Base-by-base conservation (phyloP, 2,329 filamentous ascomycete genomes). In the Aaosphaeria pasadenensis region DNA sequence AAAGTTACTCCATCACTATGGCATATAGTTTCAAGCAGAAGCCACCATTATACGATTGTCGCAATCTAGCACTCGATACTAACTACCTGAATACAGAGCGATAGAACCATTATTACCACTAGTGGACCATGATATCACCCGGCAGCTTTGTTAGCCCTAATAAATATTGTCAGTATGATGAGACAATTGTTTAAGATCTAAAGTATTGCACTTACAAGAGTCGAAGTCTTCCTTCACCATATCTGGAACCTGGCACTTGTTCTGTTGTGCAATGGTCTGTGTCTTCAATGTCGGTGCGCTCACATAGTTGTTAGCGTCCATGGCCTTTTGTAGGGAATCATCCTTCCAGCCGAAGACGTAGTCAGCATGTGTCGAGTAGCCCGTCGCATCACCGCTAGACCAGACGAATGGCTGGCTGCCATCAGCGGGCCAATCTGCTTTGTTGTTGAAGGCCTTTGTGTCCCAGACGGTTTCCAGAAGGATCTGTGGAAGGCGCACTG, bases 281-380 rank as follows among this genome's bases (percentile, higher is more conserved):
- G 62, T 67, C 53, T 64, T 66, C 7, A 68, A 43, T 45, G 53
- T 64, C 38, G 60, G 59, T 32, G 62, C 59, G 33, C 40, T 45
- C 17, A 66, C 63, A 51, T 66, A 66, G 4, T 55, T 62, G 40
- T 65, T 56, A 6, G 46, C 56, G 52, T 68, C 59, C 53, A 68
- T 56, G 11, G 57, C 56, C 46, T 60, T 59, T 49, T 66, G 61
- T 29, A 66, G 46, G 31, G 50, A 54, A 51, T 66, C 55, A 17
- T 57, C 61, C 47, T 66, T 62, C 62, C 63, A 67, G 5, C 63
- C 63, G 45, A 67, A 67, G 17, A 67, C 40, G 45, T 67, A 67
- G 50, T 67, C 63, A 11, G 61, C 63, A 50, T 67, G 63, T 5
- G 57, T 62, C 28, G 56, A 55, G 43, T 48, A 67, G 3, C 63